Evolutionary conservation across 2,329 filamentous ascomycete genomes (phyloP).

Genomic region (Trichoderma afroharzianum): DNA sequence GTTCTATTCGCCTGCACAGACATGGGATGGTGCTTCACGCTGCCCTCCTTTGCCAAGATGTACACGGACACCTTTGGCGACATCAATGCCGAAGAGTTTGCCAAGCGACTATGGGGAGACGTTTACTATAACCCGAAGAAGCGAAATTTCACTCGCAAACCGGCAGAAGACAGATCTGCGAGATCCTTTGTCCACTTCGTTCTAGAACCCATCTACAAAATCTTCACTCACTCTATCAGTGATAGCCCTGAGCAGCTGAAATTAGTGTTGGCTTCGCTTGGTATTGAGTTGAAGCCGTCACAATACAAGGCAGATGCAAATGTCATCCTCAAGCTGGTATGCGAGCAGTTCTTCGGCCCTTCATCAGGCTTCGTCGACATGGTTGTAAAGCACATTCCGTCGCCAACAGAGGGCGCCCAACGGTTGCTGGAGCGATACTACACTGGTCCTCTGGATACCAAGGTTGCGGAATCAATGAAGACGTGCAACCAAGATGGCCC

Average conservation of each 20-base stretch:
- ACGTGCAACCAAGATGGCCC: slow-evolving; percentile 86
- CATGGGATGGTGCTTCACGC: slow-evolving; percentile 95
- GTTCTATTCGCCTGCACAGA: slow-evolving; percentile 93
- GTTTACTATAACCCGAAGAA: slow-evolving; percentile 92
- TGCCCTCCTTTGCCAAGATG: slow-evolving; percentile 93
- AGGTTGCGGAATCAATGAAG: slow-evolving; percentile 74
- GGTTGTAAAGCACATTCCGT: slow-evolving; percentile 85
- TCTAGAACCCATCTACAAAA: slow-evolving; percentile 94
- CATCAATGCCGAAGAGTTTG: slow-evolving; percentile 79
- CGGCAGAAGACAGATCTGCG: slow-evolving; percentile 73
- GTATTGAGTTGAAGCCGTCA: slow-evolving; percentile 84
- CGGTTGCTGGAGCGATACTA: slow-evolving; percentile 82
- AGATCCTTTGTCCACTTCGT: slow-evolving; percentile 93
- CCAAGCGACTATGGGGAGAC: slow-evolving; percentile 86
- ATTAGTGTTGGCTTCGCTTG: slow-evolving; percentile 70
- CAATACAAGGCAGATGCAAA: slow-evolving; percentile 90
- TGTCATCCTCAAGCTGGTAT: slow-evolving; percentile 82
- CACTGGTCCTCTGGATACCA: slow-evolving; percentile 81
- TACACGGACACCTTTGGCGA: slow-evolving; percentile 85
- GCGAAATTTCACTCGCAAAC: slow-evolving; percentile 87
- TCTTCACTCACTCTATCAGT: slow-evolving; percentile 92
- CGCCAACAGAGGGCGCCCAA: slow-evolving; percentile 73
- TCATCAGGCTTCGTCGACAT: slow-evolving; percentile 93
- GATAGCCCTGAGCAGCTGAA: slow-evolving; percentile 83
- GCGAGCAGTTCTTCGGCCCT: slow-evolving; percentile 91